Base-by-base conservation (phyloP, 2,329 filamentous ascomycete genomes). In the Bipolaris oryzae region DNA sequence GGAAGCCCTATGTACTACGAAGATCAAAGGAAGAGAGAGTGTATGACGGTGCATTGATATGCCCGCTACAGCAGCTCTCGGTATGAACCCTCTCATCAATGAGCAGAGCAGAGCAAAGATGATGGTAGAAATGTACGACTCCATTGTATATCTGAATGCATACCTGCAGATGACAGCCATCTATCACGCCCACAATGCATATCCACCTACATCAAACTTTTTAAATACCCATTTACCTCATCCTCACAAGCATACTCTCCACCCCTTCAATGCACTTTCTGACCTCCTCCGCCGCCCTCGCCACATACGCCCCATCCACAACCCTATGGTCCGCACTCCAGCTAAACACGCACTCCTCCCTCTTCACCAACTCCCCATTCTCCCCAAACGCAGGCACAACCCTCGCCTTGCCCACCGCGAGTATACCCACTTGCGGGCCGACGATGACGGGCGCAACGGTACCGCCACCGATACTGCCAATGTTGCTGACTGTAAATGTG, bases 251-350 rank as follows among this genome's bases (percentile, higher is more conserved):
- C 92, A 98, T 96, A 54, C 84, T 84, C 73, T 93, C 92, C 4
- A 94, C 91, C 70, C 91, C 87, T 79, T 98, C 93, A 37, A 98
- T 84, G 66, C 90, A 86, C 49, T 82, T 81, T 67, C 87, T 87
- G 20, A 98, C 90, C 60, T 89, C 84, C 69, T 93, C 92, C 11
- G 92, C 92, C 74, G 94, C 94, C 64, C 93, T 85, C 18, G 95
- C 95, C 85, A 96, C 92, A 58, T 93, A 96, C 44, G 94, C 94
- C 1, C 95, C 95, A 77, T 99, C 95, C 44, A 98, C 87, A 51
- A 98, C 90, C 18, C 95, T 83, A 77, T 99, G 95, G 77, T 98
- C 93, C 5, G 94, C 94, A 75, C 91, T 94, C 94, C 94, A 98
- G 78, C 93, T 98, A 68, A 98, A 92, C 72, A 96, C 92, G 74